Evolutionary conservation across 139 green algal species (phyloP).

Genomic region (Dunaliella primolecta): DNA sequence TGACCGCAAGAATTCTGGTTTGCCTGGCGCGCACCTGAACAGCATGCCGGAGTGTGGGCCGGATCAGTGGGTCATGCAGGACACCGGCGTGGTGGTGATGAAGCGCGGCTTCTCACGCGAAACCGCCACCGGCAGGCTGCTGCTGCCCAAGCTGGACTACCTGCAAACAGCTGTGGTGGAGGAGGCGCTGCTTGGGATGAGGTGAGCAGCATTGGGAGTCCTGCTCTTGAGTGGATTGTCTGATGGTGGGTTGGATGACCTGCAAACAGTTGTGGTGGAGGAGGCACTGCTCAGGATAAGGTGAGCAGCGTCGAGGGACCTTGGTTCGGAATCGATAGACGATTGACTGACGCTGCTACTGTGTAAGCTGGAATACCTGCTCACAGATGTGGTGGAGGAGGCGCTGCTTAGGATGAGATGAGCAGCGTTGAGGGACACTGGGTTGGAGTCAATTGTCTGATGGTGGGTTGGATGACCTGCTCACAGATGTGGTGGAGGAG

Average conservation of each 20-base stretch:
- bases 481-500: too few species aligned
- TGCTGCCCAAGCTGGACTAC: conserved; percentile 38
- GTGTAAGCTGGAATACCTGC: conserved; percentile 31
- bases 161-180: conserved; percentile 1
- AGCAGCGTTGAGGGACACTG: background rate
- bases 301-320: too few species aligned
- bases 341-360: too few species aligned
- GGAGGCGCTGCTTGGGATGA: background rate
- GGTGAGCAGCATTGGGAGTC: background rate
- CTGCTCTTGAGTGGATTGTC: background rate
- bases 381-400: background rate
- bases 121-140: conserved; percentile 14
- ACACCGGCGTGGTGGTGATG: background rate
- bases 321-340: too few species aligned
- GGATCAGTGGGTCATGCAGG: too few species aligned
- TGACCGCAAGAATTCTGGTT: too few species aligned
- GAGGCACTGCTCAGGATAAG: too few species aligned
- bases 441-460: background rate
- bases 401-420: background rate
- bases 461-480: too few species aligned
- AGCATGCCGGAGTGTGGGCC: too few species aligned
- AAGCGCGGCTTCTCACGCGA: background rate
- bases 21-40: too few species aligned
- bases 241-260: too few species aligned
- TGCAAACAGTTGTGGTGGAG: too few species aligned